Evolutionary conservation across 352 stramenopile genomes (phyloP), one percentile per base, ranked within the genome.

Genomic region (Phytopythium montanum): DNA sequence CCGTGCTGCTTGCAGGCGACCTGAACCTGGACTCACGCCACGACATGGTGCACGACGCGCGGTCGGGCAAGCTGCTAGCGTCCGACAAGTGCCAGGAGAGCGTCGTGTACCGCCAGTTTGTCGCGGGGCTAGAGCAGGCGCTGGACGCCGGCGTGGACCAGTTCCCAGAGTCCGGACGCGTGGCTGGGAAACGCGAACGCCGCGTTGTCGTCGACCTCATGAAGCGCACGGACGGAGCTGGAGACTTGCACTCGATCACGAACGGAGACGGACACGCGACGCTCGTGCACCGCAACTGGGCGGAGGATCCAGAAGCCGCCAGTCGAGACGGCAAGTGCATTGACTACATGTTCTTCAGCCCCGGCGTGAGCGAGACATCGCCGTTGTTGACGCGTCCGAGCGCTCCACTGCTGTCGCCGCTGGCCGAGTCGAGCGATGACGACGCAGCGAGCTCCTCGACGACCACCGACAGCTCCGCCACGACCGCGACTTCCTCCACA

Each of bases 321-420:
- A 84, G 81, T 41, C 51, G 51, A 8, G 72, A 87, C 53, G 85
- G 85, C 69, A 94, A 94, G 57, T 94, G 85, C 63, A 94, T 94
- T 58, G 85, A 94, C 72, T 94, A 90, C 64, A 81, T 94, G 70
- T 92, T 94, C 58, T 87, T 88, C 65, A 77, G 80, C 44, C 73
- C 81, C 0, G 66, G 67, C 0, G 67, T 69, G 9, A 72, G 61
- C 31, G 72, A 76, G 21, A 23, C 46, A 38, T 49, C 36, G 25
- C 41, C 21, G 18, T 39, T 9, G n/a, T 25, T n/a, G 29, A 29
- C 18, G 8, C 42, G 48, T 18, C 19, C 31, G 5, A 45, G 19
- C 29, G 51, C 51, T 4, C 5, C 33, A 13, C 51, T 46, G 51
- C 33, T 56, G 5, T 56, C 51, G 36, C 51, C 51, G 14, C 51